phyloP scores from a whole-genome alignment of 345 rosid species.

The Melaleuca alternifolia region DNA sequence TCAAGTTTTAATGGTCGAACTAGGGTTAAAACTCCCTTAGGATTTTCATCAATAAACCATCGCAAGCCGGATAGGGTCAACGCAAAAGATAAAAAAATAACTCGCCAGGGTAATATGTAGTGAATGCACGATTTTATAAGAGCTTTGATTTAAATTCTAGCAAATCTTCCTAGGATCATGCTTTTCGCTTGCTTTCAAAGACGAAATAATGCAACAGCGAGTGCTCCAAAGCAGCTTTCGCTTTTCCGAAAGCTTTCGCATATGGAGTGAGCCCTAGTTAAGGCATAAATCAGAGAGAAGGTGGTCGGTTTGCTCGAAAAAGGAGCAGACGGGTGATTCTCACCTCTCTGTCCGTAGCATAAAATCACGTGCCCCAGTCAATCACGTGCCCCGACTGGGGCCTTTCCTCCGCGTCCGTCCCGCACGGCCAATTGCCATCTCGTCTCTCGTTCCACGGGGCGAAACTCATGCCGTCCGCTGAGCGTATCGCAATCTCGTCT shows the following conservation, averaged over 20 bases:
- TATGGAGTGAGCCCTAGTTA: slow-evolving; percentile 4
- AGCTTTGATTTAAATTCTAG: not conserved
- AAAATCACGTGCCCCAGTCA: slow-evolving; percentile 20
- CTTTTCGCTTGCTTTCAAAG: slow-evolving; percentile 9
- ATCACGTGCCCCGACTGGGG: slow-evolving; percentile 9
- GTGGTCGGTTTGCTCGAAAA: not conserved
- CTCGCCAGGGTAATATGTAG: not conserved
- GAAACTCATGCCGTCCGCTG: not conserved
- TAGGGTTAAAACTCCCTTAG: not conserved
- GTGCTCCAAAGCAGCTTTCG: slow-evolving; percentile 1
- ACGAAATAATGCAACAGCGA: not conserved
- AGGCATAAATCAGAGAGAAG: not conserved
- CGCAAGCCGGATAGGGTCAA: not conserved
- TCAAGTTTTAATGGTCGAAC: not conserved
- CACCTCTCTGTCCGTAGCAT: slow-evolving; percentile 3
- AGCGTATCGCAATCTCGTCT: not conserved
- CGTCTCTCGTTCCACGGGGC: not conserved
- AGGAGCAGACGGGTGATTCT: not conserved
- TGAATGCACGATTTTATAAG: not conserved
- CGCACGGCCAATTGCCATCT: not conserved
- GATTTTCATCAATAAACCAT: not conserved
- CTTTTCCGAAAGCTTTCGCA: slow-evolving; percentile 1
- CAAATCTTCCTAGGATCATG: slow-evolving; percentile 13
- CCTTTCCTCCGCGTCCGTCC: not conserved
- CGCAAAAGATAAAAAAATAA: not conserved